Evolutionary conservation across 108 stramenopile genomes (phyloP), one percentile per base, ranked within the genome.

Genomic region (Fragilaria radians): DNA sequence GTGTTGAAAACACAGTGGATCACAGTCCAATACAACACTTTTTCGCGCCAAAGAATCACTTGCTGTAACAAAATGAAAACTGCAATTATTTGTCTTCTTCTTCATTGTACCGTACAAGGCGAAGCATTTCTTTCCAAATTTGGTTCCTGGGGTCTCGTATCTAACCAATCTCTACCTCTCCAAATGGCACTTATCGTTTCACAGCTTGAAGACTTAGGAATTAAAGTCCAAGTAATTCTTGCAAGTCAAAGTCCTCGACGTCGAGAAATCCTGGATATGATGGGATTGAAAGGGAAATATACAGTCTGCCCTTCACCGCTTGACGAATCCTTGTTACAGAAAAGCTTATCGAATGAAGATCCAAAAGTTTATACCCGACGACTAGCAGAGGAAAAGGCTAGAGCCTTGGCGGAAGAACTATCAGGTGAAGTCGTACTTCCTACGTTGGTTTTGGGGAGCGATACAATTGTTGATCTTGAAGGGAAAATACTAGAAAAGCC

Each of bases 401-500:
- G 70, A 19, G 82, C 89, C 1, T 59, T 86, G 65, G 83, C 74
- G n/a, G 62, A 63, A 18, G 23, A 28, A 7, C 54, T 79, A 27
- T 4, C 29, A 18, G 32, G 14, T 0, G 54, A 59, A 14, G 48
- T 34, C 4, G 33, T 5, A 24, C 30, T 46, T 26, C 25, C 60
- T 25, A 72, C 67, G n/a, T 68, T 83, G 45, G 65, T 86, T 25
- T 32, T 90, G 34, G 89, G 89, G 1, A 76, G 76, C 58, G 89
- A 90, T 42, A 90, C 89, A 0, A 82, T 90, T 66, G 89, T 90
- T 1, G 89, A 90, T 55, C 26, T 79, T 50, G 69, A 72, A 46
- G 77, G 74, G 11, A 45, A 28, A 19, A 82, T 91, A 26, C 52
- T 98, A 53, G 94, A 98, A 60, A 96, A 98, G 61, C 97, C 97